Conservation (phyloP, 768 basidiomycete genomes). For the Termitomyces titanicus region DNA sequence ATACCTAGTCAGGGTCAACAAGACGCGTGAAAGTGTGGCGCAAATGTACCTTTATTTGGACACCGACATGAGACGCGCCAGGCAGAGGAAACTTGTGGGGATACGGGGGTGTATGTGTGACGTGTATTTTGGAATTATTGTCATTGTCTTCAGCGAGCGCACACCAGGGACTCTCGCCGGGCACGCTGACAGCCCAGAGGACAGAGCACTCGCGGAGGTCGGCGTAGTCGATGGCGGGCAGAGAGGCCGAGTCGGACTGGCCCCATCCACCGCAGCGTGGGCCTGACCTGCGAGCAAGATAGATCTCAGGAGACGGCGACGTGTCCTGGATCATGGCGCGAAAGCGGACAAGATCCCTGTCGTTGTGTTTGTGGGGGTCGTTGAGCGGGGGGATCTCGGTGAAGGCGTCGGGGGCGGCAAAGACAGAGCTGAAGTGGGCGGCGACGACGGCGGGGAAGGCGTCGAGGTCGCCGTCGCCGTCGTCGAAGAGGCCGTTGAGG, state of each 20-base stretch:
- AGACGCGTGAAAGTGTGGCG: not conserved
- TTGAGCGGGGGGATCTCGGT: constrained; percentile 57
- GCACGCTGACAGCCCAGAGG: constrained; percentile 74
- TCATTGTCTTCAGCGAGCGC: constrained; percentile 15
- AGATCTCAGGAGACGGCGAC: constrained; percentile 68
- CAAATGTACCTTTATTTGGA: constrained; percentile 61
- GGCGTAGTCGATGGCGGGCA: constrained; percentile 34
- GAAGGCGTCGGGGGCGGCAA: constrained; percentile 36
- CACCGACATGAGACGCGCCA: constrained; percentile 54
- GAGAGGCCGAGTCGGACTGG: constrained; percentile 30
- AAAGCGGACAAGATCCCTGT: constrained; percentile 66
- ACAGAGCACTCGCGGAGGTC: constrained; percentile 59
- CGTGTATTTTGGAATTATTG: not conserved
- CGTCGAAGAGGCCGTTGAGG: constrained; percentile 45
- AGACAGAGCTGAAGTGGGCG: constrained; percentile 42
- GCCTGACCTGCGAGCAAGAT: constrained; percentile 45
- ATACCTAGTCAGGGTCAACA: constrained; percentile 41
- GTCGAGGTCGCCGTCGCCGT: constrained; percentile 20
- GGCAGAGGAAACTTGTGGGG: constrained; percentile 68
- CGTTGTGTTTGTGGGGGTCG: constrained; percentile 43
- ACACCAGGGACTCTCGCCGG: constrained; percentile 64
- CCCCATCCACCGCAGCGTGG: constrained; percentile 76
- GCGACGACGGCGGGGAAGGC: constrained; percentile 41
- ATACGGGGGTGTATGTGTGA: constrained; percentile 15
- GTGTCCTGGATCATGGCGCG: constrained; percentile 83